Evolutionary conservation across 306 rosid genomes (phyloP), one percentile per base, ranked within the genome.

Genomic region (Cucurbita ficifolia): DNA sequence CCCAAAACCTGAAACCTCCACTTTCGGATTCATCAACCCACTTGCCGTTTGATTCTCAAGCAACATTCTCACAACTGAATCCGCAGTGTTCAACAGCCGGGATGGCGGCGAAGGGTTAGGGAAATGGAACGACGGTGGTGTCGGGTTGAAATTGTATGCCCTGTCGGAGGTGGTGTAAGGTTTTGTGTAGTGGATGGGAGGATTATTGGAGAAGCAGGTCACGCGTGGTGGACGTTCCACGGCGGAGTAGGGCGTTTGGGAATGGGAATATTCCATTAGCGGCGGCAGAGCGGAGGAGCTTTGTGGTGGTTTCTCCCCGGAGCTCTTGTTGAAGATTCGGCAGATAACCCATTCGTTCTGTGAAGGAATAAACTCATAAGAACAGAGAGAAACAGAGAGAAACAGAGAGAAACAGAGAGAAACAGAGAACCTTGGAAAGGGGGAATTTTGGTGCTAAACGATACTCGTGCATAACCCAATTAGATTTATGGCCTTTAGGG

Each of bases 381-480:
- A 29, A 24, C 29, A 24, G 29, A 24, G 29, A 24, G 29, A 24
- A 24, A 24, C 29, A 24, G 29, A 24, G 29, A 2, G 3, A 24
- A 24, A 24, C 29, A 24, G 29, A 24, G 29, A 1, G 29, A 24
- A 29, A 29, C 33, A 29, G 33, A 29, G 33, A 1, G 1, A 29
- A 29, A 29, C 33, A 29, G 33, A 16, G 29, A 11, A 61, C 73
- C 73, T 68, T 68, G 3, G 71, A 64, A 42, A 21, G 42, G 1
- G 76, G n/a, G 7, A 8, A 59, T 59, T 59, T 74, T 29, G 16
- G 18, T 14, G 59, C 48, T 5, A 74, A 29, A 5, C 77, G 77
- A 24, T 24, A 74, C 6, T 74, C 77, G 11, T 74, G 77, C 67
- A 74, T 74, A n/a, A 74, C 77, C 77, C 77, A 74, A 18, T 74